Conservation (phyloP, 1,139 yeast genomes). For the Pichia sp. region DNA sequence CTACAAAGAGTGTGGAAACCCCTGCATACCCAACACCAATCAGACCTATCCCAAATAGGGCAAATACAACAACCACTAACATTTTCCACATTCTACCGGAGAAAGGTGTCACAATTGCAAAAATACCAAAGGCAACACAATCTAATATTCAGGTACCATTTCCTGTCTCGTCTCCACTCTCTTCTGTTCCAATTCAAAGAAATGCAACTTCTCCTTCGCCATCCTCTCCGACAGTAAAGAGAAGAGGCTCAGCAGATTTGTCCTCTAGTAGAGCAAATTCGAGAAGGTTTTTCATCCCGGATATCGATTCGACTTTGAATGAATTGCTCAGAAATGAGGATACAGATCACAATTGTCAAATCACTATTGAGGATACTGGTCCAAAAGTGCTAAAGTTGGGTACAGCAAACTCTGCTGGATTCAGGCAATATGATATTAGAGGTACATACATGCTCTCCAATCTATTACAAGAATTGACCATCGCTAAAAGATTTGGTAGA, state of each 20-base stretch:
- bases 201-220: constrained; percentile 8
- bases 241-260: constrained; percentile 70
- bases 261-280: constrained; percentile 30
- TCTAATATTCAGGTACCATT: too few relatives aligned
- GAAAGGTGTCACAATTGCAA: too few relatives aligned
- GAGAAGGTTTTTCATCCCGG: constrained; percentile 61
- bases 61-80: too few relatives aligned
- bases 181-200: not conserved
- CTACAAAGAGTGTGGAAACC: too few relatives aligned
- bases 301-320: constrained; percentile 66
- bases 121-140: too few relatives aligned
- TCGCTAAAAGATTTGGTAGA: constrained; percentile 77
- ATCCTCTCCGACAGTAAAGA: constrained; percentile 20
- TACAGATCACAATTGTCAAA: constrained; percentile 79
- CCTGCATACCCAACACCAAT: too few relatives aligned
- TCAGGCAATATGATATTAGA: constrained; percentile 60
- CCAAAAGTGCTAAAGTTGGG: constrained; percentile 85
- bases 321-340: constrained; percentile 74
- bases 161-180: too few relatives aligned
- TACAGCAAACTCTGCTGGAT: constrained; percentile 80
- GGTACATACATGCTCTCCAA: constrained; percentile 93
- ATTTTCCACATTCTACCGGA: too few relatives aligned
- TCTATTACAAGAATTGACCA: constrained; percentile 79
- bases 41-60: too few relatives aligned
- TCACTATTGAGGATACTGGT: constrained; percentile 87